Evolutionary conservation across 2,329 filamentous ascomycete species (phyloP).

Genomic region (Alternaria sp.): DNA sequence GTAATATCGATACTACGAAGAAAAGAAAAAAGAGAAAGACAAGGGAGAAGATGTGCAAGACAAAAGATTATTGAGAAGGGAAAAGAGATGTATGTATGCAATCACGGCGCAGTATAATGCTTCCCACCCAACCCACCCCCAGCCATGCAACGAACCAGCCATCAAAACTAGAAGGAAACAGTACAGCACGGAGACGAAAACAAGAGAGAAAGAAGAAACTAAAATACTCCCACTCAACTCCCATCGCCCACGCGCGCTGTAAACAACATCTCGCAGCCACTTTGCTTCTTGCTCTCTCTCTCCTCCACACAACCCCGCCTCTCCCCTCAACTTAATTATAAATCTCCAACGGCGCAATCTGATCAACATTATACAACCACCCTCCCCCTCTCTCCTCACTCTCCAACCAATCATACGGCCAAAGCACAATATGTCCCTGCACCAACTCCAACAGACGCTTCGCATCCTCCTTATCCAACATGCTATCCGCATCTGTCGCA

Average conservation of each 20-base stretch:
- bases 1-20: no score
- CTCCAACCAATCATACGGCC: conserved; percentile 89
- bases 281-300: background rate
- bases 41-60: no score
- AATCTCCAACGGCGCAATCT: conserved; percentile 94
- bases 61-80: no score
- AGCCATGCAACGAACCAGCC: no score
- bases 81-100: no score
- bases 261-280: background rate
- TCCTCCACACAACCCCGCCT: background rate
- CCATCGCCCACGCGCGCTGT: no score
- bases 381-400: conserved; percentile 92
- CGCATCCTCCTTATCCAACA: conserved; percentile 77
- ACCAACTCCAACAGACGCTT: conserved; percentile 82
- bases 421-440: conserved; percentile 88
- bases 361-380: conserved; percentile 96
- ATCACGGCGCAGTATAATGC: no score
- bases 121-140: no score
- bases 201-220: accelerated
- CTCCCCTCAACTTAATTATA: conserved; percentile 58
- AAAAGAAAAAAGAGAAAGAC: no score
- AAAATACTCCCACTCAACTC: no score
- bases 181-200: no score
- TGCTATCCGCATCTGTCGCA: conserved; percentile 69
- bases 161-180: no score